Evolutionary conservation across 192 early-diverging fungal genomes (phyloP).

Genomic region (Coemansia sp.): DNA sequence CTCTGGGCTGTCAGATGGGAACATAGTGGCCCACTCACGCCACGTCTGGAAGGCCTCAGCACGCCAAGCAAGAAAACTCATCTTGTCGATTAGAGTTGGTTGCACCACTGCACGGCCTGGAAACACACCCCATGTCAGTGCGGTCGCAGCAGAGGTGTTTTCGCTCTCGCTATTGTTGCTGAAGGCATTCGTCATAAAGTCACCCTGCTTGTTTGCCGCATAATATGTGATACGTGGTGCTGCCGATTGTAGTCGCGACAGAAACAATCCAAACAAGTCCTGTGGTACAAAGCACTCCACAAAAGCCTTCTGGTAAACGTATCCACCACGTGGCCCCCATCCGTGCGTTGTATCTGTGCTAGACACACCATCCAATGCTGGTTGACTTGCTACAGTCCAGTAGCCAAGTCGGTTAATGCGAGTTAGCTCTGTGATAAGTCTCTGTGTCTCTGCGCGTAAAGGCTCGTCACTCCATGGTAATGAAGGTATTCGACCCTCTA

Average conservation of each 20-base stretch:
- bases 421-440: constrained; percentile 68
- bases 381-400: constrained; percentile 95
- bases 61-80: constrained; percentile 92
- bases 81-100: constrained; percentile 92
- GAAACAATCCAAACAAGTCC: constrained; percentile 64
- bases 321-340: constrained; percentile 97
- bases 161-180: constrained; percentile 3
- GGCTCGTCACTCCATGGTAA: constrained; percentile 92
- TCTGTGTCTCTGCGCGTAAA: constrained; percentile 67
- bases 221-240: constrained; percentile 83
- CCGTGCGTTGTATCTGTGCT: constrained; percentile 77
- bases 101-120: constrained; percentile 94
- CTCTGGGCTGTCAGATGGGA: constrained; percentile 55
- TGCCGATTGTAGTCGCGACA: constrained; percentile 63
- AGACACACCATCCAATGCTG: constrained; percentile 84
- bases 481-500: constrained; percentile 64
- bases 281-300: constrained; percentile 91
- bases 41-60: constrained; percentile 95
- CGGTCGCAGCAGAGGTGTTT: constrained; percentile 35
- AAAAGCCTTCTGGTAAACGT: constrained; percentile 98
- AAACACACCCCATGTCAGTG: constrained; percentile 99
- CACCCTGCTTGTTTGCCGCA: constrained; percentile 79
- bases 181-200: constrained; percentile 63
- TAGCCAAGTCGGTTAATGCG: constrained; percentile 75
- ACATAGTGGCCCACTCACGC: constrained; percentile 84